Base-by-base conservation (phyloP, 2,329 filamentous ascomycete genomes). In the Diaporthe australafricana region DNA sequence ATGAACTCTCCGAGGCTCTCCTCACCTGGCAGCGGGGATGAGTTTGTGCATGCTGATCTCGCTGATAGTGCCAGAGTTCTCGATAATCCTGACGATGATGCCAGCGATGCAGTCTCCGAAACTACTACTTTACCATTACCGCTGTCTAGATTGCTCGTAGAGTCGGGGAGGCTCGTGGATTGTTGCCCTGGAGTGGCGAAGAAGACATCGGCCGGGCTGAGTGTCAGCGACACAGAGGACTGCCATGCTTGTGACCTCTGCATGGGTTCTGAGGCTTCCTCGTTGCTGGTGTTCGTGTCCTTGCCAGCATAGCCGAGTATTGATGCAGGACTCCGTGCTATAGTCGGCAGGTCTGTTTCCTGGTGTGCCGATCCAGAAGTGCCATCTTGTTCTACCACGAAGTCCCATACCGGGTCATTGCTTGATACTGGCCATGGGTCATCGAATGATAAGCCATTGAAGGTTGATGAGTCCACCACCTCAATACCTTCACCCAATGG, bases 1-100 rank as follows among this genome's bases (percentile, higher is more conserved):
- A 70, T 17, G 20, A 72, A 65, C 40, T 25, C 14, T 30, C 42
- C 35, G 22, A 72, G 66, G 16, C 70, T 65, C 11, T 65, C 45
- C 30, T 72, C 56, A 16, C 52, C 47, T 22, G n/a, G 47, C 16
- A 27, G 45, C 9, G 45, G 5, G 40, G 14, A 38, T 3, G 30
- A 30, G 22, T n/a, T 65, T 20, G 45, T 12, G 16, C 2, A 20
- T 38, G 45, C 45, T 12, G 60, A 38, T 65, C 30, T 27, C 8
- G 30, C 17, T 3, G 60, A 25, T 9, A 27, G n/a, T 17, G 35
- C 60, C 45, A 65, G 3, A 20, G 30, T 65, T 14, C 30, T 50
- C 22, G 60, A 65, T 7, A 12, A n/a, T 38, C n/a, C 27, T 12
- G 60, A 65, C 5, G 60, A 65, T 5, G 14, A 35, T 20, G 45